phyloP scores from a whole-genome alignment of 768 basidiomycete species.

The Crucibulum laeve region DNA sequence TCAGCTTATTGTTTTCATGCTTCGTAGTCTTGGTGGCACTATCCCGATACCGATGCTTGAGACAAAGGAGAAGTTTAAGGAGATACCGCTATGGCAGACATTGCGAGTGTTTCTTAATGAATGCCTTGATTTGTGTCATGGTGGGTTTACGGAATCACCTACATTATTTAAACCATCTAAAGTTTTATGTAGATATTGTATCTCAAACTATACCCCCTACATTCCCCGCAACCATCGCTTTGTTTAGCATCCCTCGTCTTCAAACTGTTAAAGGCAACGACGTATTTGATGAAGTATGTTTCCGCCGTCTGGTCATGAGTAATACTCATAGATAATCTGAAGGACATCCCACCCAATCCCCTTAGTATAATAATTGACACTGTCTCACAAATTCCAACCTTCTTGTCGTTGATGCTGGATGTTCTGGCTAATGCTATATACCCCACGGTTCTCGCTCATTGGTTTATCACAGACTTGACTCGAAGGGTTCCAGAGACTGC shows the following conservation, averaged over 20 bases:
- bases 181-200: conserved; percentile 25
- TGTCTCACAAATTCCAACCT: conserved; percentile 35
- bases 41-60: conserved; percentile 21
- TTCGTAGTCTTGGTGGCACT: conserved; percentile 43
- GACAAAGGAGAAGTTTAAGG: no score
- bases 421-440: conserved; percentile 36
- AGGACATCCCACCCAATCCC: conserved; percentile 29
- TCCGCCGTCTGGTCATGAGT: background rate
- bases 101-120: conserved; percentile 36
- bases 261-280: conserved; percentile 23
- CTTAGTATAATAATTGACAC: conserved; percentile 32
- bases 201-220: conserved; percentile 26
- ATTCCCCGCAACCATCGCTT: conserved; percentile 30
- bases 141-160: conserved; percentile 22
- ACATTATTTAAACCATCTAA: conserved; percentile 1
- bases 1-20: conserved; percentile 35
- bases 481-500: conserved; percentile 35
- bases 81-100: conserved; percentile 38
- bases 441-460: conserved; percentile 38
- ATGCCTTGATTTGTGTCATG: conserved; percentile 34
- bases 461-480: conserved; percentile 46
- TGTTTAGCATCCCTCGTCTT: conserved; percentile 35
- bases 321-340: conserved; percentile 7
- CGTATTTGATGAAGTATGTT: conserved; percentile 27
- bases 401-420: conserved; percentile 43